Conservation (phyloP, 306 rosid species). For the Sicyos edulis region DNA sequence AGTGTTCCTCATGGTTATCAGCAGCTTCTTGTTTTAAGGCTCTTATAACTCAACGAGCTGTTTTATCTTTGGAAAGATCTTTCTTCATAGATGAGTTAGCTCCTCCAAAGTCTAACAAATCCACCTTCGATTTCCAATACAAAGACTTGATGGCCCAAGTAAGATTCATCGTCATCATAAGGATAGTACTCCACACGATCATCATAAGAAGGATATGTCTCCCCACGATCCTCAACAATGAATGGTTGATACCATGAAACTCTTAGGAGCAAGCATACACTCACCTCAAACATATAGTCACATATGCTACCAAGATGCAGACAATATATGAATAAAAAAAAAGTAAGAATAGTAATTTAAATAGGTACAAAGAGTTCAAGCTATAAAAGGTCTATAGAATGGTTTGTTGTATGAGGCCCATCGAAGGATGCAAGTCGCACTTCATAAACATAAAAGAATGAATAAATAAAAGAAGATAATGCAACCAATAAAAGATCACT, state of each 20-base stretch:
- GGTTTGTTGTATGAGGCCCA: slow-evolving; percentile 72
- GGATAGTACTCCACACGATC: slow-evolving; percentile 40
- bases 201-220: slow-evolving; percentile 22
- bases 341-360: not conserved
- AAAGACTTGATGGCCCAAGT: no score
- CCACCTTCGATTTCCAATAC: no score
- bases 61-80: no score
- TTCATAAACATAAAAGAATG: slow-evolving; percentile 28
- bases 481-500: not conserved
- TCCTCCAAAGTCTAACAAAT: no score
- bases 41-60: no score
- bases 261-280: slow-evolving; percentile 67
- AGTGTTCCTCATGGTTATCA: no score
- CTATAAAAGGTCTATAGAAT: not conserved
- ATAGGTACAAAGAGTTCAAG: not conserved
- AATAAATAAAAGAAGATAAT: slow-evolving; percentile 7
- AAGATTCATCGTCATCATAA: no score
- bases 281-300: slow-evolving; percentile 85
- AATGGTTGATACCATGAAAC: slow-evolving; percentile 78
- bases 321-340: slow-evolving; percentile 7
- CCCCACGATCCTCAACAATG: slow-evolving; percentile 37
- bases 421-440: slow-evolving; percentile 84
- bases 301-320: slow-evolving; percentile 35
- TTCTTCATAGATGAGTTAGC: no score
- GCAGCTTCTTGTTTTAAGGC: no score